Percentiles rank a stretch among this genome's conserved stretches.
These are phyloP conservation scores for Cylindrodendrum hubeiense DNA, from an alignment of 2,329 filamentous ascomycete genomes.

Conservation along the genomic window DNA sequence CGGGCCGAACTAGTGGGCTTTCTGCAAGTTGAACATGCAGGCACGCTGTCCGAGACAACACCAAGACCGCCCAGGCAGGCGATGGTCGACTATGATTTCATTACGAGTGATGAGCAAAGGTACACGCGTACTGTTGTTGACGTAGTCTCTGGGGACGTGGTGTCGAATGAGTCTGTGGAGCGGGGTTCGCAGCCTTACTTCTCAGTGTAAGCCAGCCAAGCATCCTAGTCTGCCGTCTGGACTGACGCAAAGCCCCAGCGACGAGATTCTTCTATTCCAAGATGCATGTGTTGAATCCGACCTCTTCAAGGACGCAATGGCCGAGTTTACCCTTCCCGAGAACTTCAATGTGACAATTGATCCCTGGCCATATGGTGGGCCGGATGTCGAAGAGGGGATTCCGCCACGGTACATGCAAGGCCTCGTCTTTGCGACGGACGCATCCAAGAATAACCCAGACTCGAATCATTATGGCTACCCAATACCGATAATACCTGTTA, in stretches of 20 bases:
- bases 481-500: constrained; percentile 69
- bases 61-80: constrained; percentile 60
- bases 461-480: constrained; percentile 74
- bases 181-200: constrained; percentile 53
- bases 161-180: constrained; percentile 41
- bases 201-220: constrained; percentile 39
- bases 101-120: constrained; percentile 47
- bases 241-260: constrained; percentile 34
- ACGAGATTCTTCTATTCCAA: constrained; percentile 56
- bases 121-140: constrained; percentile 56
- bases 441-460: constrained; percentile 60
- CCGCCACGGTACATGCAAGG: constrained; percentile 60
- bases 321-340: constrained; percentile 60
- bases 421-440: constrained; percentile 61
- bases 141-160: constrained; percentile 47
- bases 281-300: constrained; percentile 56
- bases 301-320: constrained; percentile 60
- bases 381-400: constrained; percentile 49
- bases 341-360: constrained; percentile 59
- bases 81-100: constrained; percentile 59
- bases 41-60: constrained; percentile 56
- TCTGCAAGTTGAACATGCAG: constrained; percentile 71
- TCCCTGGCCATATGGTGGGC: constrained; percentile 76
- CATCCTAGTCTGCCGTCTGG: background rate
- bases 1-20: constrained; percentile 71